Evolutionary conservation across 2,329 filamentous ascomycete genomes (phyloP).

Genomic region (Coniella vitis): DNA sequence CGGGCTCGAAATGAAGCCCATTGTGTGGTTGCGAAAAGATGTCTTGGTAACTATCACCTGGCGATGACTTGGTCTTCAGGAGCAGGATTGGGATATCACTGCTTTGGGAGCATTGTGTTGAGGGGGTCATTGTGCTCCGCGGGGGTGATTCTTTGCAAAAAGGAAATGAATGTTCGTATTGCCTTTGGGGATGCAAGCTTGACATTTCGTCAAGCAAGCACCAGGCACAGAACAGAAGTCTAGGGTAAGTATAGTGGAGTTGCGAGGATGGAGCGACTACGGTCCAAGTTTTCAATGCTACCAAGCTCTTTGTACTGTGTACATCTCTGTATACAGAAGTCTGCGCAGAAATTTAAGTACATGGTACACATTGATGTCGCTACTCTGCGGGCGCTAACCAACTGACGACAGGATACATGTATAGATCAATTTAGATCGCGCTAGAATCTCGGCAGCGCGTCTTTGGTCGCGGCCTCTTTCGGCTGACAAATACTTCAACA

Average conservation of each 20-base stretch:
- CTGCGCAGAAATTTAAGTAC: no score
- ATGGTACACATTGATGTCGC: conserved; percentile 9
- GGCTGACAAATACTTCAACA: not conserved
- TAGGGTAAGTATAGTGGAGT: no score
- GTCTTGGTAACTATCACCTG: conserved; percentile 66
- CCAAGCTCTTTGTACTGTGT: no score
- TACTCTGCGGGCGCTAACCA: no score
- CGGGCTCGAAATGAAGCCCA: conserved; percentile 48
- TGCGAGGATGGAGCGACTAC: no score
- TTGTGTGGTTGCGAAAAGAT: conserved; percentile 45
- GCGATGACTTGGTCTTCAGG: conserved; percentile 70
- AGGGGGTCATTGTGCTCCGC: conserved; percentile 9
- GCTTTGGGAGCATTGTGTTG: not conserved
- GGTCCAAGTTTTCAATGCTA: no score
- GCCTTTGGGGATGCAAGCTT: not conserved
- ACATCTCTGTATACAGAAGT: no score
- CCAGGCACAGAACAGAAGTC: no score
- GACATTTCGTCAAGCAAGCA: not conserved
- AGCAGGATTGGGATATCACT: conserved; percentile 54
- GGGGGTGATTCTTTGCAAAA: not conserved
- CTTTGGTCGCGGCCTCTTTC: conserved; percentile 3
- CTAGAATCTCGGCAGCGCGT: not conserved
- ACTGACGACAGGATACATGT: not conserved
- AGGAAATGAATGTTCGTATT: not conserved
- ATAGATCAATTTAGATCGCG: not conserved